Conservation (phyloP, 139 green algal genomes). For the Nannochloris sp. region DNA sequence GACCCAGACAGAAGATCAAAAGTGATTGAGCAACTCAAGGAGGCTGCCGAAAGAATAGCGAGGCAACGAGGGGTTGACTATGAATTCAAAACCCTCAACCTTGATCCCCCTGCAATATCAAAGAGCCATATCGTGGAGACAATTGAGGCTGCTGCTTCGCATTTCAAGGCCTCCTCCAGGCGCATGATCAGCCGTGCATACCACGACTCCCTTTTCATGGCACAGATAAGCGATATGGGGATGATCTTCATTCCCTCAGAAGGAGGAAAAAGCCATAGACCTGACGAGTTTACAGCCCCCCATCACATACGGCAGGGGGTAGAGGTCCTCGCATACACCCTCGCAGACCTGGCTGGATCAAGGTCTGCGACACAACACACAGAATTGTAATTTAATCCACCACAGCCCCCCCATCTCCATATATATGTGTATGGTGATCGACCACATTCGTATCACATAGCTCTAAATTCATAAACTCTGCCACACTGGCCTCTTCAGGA, state of each 20-base stretch:
- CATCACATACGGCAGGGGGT: constrained; percentile 32
- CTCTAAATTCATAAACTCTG: constrained; percentile 95
- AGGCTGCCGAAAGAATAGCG: constrained; percentile 51
- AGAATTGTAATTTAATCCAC: too few species aligned
- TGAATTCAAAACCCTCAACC: constrained; percentile 59
- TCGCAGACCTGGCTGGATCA: constrained; percentile 30
- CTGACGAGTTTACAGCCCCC: constrained; percentile 76
- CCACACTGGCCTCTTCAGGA: constrained; percentile 9
- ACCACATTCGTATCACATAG: constrained; percentile 86
- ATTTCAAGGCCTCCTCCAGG: constrained; percentile 47
- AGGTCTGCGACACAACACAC: not conserved
- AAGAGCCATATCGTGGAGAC: constrained; percentile 49
- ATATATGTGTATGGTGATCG: constrained; percentile 86
- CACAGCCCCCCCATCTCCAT: constrained; percentile 10
- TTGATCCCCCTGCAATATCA: constrained; percentile 77
- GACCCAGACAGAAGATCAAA: constrained; percentile 57
- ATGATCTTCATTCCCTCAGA: constrained; percentile 97
- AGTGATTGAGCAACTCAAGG: constrained; percentile 48
- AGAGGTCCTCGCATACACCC: constrained; percentile 29
- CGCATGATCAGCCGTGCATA: constrained; percentile 88
- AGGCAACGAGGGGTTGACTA: constrained; percentile 30
- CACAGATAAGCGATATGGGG: constrained; percentile 67
- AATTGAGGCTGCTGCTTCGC: constrained; percentile 33
- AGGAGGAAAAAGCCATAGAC: constrained; percentile 74
- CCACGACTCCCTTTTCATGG: constrained; percentile 96